Conservation (phyloP, 768 basidiomycete species). For the Coprinopsis cinerea region DNA sequence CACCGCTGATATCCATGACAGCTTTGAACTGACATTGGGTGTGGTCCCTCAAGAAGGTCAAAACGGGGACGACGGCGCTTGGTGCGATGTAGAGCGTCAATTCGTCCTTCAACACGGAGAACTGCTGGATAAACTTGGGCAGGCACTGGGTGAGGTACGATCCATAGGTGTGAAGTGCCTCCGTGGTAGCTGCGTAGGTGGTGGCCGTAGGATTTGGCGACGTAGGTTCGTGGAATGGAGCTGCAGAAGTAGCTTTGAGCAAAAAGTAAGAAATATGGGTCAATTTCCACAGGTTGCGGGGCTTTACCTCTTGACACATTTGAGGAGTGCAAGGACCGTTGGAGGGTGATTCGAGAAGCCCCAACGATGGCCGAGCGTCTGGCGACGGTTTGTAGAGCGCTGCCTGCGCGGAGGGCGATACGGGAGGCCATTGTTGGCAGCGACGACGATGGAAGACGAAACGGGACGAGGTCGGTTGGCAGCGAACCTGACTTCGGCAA, state of each 20-base stretch:
- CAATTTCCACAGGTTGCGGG: slow-evolving; percentile 6
- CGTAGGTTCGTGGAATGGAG: slow-evolving; percentile 86
- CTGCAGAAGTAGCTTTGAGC: slow-evolving; percentile 44
- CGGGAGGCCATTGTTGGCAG: slow-evolving; percentile 28
- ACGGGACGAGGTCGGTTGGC: slow-evolving; percentile 9
- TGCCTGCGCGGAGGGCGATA: slow-evolving; percentile 36
- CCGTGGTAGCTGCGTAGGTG: slow-evolving; percentile 65
- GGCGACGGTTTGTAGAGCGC: slow-evolving; percentile 35
- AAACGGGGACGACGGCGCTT: slow-evolving; percentile 71
- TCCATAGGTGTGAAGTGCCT: slow-evolving; percentile 84
- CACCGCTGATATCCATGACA: slow-evolving; percentile 91
- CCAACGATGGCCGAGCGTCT: slow-evolving; percentile 25
- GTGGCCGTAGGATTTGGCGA: slow-evolving; percentile 81
- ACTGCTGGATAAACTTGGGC: slow-evolving; percentile 97
- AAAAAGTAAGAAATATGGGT: slow-evolving; percentile 2
- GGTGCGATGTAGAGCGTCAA: slow-evolving; percentile 85
- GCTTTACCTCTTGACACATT: slow-evolving; percentile 42
- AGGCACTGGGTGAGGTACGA: slow-evolving; percentile 90
- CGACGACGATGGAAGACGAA: slow-evolving; percentile 14
- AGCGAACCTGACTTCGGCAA: slow-evolving; percentile 21
- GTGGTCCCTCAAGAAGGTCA: slow-evolving; percentile 94
- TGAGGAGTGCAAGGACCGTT: slow-evolving; percentile 44
- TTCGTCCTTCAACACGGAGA: slow-evolving; percentile 95
- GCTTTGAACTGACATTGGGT: slow-evolving; percentile 91
- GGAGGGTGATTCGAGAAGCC: slow-evolving; percentile 16